Evolutionary conservation across 2,329 filamentous ascomycete species (phyloP).

Genomic region (Aspergillus unguis): DNA sequence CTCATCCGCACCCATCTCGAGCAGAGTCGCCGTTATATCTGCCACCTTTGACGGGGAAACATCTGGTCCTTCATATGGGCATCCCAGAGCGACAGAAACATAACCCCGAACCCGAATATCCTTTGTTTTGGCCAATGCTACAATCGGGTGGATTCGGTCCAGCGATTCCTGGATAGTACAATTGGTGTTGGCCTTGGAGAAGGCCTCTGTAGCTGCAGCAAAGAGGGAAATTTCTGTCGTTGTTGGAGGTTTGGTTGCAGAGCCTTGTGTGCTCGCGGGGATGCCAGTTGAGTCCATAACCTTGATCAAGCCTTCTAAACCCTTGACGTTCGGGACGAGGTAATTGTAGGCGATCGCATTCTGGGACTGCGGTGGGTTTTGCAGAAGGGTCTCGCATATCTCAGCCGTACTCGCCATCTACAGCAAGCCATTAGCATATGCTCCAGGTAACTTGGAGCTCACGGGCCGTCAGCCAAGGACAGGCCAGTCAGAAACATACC

Average conservation of each 20-base stretch:
- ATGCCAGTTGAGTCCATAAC: conserved; percentile 45
- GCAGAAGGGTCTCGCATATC: conserved; percentile 55
- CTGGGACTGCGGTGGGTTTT: conserved; percentile 48
- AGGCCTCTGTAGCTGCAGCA: conserved; percentile 62
- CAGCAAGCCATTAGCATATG: conserved; percentile 1
- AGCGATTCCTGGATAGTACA: conserved; percentile 62
- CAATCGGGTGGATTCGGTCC: conserved; percentile 56
- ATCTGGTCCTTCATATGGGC: conserved; percentile 63
- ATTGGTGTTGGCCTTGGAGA: conserved; percentile 65
- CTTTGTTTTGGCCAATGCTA: conserved; percentile 53
- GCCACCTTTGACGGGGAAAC: conserved; percentile 59
- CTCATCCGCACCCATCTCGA: conserved; percentile 65
- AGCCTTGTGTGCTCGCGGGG: conserved; percentile 28
- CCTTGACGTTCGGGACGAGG: conserved; percentile 62
- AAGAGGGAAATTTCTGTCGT: conserved; percentile 61
- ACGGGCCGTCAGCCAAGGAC: neutral
- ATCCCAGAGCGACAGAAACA: conserved; percentile 62
- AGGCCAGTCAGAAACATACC: conserved; percentile 29
- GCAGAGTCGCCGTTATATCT: conserved; percentile 56
- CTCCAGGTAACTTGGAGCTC: neutral
- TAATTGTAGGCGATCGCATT: conserved; percentile 62
- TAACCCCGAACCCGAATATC: conserved; percentile 61
- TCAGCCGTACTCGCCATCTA: conserved; percentile 65
- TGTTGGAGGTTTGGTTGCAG: conserved; percentile 30
- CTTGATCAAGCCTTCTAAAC: conserved; percentile 58